phyloP scores from a whole-genome alignment of 129 eudicot species.

The Solidago caesia region DNA sequence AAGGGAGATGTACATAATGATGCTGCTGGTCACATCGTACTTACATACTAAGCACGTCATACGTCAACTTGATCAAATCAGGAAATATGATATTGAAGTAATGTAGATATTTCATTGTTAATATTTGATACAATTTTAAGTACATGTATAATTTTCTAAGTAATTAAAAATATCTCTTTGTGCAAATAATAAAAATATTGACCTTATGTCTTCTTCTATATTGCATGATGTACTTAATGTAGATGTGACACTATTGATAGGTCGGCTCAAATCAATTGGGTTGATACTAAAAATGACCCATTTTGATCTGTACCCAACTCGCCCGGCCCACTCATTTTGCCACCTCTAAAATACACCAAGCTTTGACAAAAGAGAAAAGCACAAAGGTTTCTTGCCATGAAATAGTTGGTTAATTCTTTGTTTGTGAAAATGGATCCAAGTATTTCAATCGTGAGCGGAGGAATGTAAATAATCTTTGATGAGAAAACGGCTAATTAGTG shows the following conservation, averaged over 20 bases:
- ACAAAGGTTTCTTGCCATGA: background rate
- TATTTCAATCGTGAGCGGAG: background rate
- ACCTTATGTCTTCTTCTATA: background rate
- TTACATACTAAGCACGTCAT: conserved; percentile 18
- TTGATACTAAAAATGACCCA: background rate
- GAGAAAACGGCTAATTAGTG: conserved; percentile 1
- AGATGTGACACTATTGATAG: background rate
- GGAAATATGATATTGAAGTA: background rate
- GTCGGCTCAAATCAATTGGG: background rate
- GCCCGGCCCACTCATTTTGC: background rate
- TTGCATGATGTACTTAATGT: background rate
- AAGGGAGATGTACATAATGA: conserved; percentile 14
- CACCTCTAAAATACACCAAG: background rate
- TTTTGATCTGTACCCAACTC: background rate
- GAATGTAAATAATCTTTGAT: background rate
- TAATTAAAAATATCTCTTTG: background rate
- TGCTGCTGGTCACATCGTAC: conserved; percentile 10
- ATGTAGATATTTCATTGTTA: too few relatives aligned
- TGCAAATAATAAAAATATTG: background rate
- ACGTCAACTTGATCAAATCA: background rate
- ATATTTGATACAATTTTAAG: background rate
- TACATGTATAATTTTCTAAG: background rate
- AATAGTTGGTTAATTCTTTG: background rate
- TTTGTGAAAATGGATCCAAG: background rate
- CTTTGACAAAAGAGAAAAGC: background rate